Evolutionary conservation across 2,329 filamentous ascomycete genomes (phyloP), one percentile per base, ranked within the genome.

Genomic region (Microcyclospora tardicrescens): DNA sequence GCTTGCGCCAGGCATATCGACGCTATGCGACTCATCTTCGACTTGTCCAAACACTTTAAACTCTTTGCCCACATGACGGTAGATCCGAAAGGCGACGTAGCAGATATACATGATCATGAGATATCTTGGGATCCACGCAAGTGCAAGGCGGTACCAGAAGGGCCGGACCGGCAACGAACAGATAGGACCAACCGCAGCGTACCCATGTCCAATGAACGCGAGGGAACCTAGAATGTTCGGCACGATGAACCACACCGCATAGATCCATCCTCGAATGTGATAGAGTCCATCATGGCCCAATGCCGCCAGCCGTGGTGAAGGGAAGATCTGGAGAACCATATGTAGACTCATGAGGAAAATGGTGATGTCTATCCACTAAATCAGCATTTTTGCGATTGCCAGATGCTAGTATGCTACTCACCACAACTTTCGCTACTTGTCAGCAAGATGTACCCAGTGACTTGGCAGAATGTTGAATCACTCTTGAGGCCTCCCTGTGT

Each of bases 41-140:
- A 54, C 51, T 19, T 51, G 44, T 2, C 53, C 56, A 43, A 60
- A 60, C 2, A 65, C 46, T 11, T 58, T 60, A 44, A 71, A 66
- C 33, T 62, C 61, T 35, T 55, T 49, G 0, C 65, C 63, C 6
- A 86, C 75, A 46, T 84, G 81, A 10, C 74, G 53, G 54, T 86
- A 86, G n/a, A 86, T 77, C 6, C 72, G 73, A 16, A 72, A 62
- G 35, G 84, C 84, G 2, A 82, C 72, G 19, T 66, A 57, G 28
- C 84, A 60, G 45, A 87, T 80, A 16, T 71, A 62, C 8, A 70
- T 52, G 46, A 81, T 74, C 37, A 85, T 77, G 28, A 82, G 47
- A 46, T 85, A 85, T 36, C 82, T 71, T 28, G 82, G 83, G 6
- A 82, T 68, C 82, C 83, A 89, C 41, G 73, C 72, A 2, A 87